phyloP scores from a whole-genome alignment of 2,329 filamentous ascomycete species.

The Hypoxylon sp. region DNA sequence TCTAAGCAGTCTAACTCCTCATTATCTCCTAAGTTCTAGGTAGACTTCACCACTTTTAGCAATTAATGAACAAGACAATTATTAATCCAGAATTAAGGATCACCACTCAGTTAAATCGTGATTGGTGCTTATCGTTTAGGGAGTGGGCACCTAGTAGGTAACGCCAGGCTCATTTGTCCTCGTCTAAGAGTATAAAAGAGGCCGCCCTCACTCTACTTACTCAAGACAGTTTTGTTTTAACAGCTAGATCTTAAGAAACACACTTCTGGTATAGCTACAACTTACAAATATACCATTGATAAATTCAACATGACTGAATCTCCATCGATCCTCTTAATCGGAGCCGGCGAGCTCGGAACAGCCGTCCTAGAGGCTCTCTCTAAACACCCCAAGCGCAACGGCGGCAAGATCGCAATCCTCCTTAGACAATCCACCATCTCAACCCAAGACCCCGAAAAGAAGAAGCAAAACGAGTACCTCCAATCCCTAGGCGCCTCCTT shows the following conservation, averaged over 20 bases:
- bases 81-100: conserved; percentile 22
- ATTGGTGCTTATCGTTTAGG: conserved; percentile 4
- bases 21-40: conserved; percentile 24
- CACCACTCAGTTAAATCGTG: neutral
- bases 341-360: conserved; percentile 76
- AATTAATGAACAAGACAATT: neutral
- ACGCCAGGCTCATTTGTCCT: conserved; percentile 7
- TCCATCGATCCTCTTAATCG: conserved; percentile 69
- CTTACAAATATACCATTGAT: neutral
- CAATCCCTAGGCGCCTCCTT: conserved; percentile 58
- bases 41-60: neutral
- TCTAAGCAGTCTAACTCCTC: conserved; percentile 17
- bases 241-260: neutral
- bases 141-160: neutral
- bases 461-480: conserved; percentile 55
- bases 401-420: conserved; percentile 64
- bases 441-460: conserved; percentile 58
- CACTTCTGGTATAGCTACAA: neutral
- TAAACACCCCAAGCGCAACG: conserved; percentile 60
- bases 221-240: neutral
- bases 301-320: conserved; percentile 9
- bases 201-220: neutral
- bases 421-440: conserved; percentile 66
- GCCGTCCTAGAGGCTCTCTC: conserved; percentile 68
- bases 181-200: conserved; percentile 12